Percentiles rank a stretch among this genome's conserved stretches.
These are phyloP conservation scores for Mucor saturninus DNA, from an alignment of 371 early-diverging fungal genomes.

Conservation along the genomic window DNA sequence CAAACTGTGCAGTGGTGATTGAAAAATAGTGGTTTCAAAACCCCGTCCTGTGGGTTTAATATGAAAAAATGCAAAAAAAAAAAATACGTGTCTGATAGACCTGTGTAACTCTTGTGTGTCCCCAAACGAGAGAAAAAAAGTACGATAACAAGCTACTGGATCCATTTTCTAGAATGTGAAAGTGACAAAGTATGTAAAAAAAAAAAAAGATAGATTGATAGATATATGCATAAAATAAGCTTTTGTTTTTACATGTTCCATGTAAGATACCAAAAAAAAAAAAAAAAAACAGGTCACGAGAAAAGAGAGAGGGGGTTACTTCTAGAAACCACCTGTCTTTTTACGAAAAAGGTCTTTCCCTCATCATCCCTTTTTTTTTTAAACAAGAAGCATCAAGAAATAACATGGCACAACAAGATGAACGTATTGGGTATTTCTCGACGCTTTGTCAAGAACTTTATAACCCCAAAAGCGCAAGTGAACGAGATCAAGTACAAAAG, in stretches of 20 bases:
- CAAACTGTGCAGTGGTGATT: too few relatives aligned
- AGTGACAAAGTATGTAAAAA: neutral
- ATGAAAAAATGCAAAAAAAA: too few relatives aligned
- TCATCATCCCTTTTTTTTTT: neutral
- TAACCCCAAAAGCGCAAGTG: constrained; percentile 55
- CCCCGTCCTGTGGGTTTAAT: too few relatives aligned
- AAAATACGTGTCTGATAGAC: too few relatives aligned
- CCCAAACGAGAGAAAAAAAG: too few relatives aligned
- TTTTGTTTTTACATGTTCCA: too few relatives aligned
- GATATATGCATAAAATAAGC: too few relatives aligned
- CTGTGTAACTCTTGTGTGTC: too few relatives aligned
- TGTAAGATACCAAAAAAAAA: too few relatives aligned
- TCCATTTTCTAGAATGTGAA: neutral
- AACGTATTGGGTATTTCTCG: constrained; percentile 33
- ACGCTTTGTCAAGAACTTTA: constrained; percentile 55
- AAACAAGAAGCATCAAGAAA: neutral
- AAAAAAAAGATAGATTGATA: too few relatives aligned
- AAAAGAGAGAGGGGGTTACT: neutral
- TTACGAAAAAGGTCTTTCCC: constrained; percentile 5
- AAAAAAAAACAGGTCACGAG: neutral
- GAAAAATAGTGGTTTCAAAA: too few relatives aligned
- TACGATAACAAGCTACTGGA: too few relatives aligned
- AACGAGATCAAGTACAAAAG: constrained; percentile 68
- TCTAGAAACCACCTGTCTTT: neutral
- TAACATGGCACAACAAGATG: constrained; percentile 25